Evolutionary conservation across 192 early-diverging fungal genomes (phyloP), one percentile per base, ranked within the genome.

Genomic region (Dissophora globulifera): DNA sequence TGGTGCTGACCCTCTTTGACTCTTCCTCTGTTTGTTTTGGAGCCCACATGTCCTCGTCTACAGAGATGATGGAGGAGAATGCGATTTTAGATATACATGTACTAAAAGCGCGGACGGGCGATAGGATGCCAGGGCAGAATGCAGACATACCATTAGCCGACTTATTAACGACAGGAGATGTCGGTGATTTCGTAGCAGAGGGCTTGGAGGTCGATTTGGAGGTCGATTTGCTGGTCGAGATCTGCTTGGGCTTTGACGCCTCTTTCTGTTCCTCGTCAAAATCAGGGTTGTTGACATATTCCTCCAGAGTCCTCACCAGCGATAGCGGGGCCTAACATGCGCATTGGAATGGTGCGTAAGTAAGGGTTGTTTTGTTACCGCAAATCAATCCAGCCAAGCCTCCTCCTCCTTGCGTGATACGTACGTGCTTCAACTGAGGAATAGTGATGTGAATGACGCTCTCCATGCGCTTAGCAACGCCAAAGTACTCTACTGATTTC

Each of bases 351-450:
- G n/a, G n/a, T n/a, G n/a, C n/a, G n/a, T n/a, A n/a, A n/a, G n/a
- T n/a, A n/a, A n/a, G n/a, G n/a, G n/a, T n/a, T n/a, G n/a, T n/a
- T n/a, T n/a, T n/a, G n/a, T n/a, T n/a, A n/a, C n/a, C n/a, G n/a
- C n/a, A n/a, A n/a, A n/a, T n/a, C n/a, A n/a, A n/a, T n/a, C n/a
- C n/a, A n/a, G n/a, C n/a, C n/a, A n/a, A n/a, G n/a, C n/a, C n/a
- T n/a, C n/a, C n/a, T n/a, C n/a, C n/a, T n/a, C n/a, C 43, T 22
- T 8, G 22, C 23, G 26, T 8, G 26, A 32, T 12, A 61, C 78
- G 35, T 84, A 91, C 91, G 69, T 93, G 92, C 50, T 93, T 93
- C 48, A 93, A 82, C 46, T 79, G 78, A 17, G 92, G 93, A 58
- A 94, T 90, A 29, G 83, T 81, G 26, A 92, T 84, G 26, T 85